phyloP scores from a whole-genome alignment of 2,329 filamentous ascomycete genomes.

The Dryadomyces quercivorus region DNA sequence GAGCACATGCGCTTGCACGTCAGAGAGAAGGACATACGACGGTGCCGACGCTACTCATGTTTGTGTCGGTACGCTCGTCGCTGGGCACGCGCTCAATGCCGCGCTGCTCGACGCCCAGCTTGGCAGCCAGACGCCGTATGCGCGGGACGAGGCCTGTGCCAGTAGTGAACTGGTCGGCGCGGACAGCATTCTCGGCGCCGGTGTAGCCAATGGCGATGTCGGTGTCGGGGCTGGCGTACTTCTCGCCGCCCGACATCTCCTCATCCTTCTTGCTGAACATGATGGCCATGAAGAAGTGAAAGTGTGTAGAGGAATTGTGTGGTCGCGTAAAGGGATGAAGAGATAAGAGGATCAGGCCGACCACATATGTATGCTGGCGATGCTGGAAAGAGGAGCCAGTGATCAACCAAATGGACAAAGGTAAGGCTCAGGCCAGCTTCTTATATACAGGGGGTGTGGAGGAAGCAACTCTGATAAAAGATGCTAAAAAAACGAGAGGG shows the following conservation, averaged over 20 bases:
- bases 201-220: constrained; percentile 13
- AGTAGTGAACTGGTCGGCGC: constrained; percentile 11
- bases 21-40: constrained; percentile 39
- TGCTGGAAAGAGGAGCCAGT: not conserved
- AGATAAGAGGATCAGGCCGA: not conserved
- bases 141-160: constrained; percentile 16
- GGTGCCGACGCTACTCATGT: constrained; percentile 55
- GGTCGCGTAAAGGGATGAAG: not conserved
- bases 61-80: constrained; percentile 53
- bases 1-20: not conserved
- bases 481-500: not conserved
- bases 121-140: constrained; percentile 48
- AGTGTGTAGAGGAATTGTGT: not conserved
- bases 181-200: constrained; percentile 13
- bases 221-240: constrained; percentile 9
- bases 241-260: constrained; percentile 6
- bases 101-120: constrained; percentile 57
- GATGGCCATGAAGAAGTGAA: too few relatives aligned
- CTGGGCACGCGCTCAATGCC: constrained; percentile 65
- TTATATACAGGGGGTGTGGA: not conserved
- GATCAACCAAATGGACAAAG: not conserved
- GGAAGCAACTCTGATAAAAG: not conserved
- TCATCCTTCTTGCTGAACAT: constrained; percentile 1
- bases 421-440: not conserved
- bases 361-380: not conserved